Conservation (phyloP, 345 rosid species). For the Cardiospermum halicacabum region DNA sequence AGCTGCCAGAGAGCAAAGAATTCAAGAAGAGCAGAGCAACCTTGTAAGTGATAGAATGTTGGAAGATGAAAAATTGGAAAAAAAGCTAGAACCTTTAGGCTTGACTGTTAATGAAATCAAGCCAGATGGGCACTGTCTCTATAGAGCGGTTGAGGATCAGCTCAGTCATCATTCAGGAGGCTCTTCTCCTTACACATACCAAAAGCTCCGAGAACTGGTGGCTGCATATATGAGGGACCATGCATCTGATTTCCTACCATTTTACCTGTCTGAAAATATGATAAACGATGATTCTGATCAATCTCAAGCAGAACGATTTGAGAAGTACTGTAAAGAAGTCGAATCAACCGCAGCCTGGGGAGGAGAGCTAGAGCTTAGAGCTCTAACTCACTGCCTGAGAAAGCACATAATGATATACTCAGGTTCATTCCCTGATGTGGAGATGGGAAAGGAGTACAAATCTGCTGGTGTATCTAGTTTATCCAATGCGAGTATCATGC, state of each 20-base stretch:
- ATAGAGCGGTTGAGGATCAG: constrained; percentile 89
- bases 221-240: constrained; percentile 79
- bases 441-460: constrained; percentile 68
- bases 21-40: constrained; percentile 82
- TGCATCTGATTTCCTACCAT: constrained; percentile 49
- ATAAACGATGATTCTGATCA: constrained; percentile 25
- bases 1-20: constrained; percentile 83
- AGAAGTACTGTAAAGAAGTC: constrained; percentile 54
- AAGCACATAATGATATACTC: constrained; percentile 53
- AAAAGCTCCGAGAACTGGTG: constrained; percentile 68
- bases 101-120: constrained; percentile 66
- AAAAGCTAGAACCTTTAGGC: constrained; percentile 62
- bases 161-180: constrained; percentile 55
- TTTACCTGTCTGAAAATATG: constrained; percentile 44
- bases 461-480: constrained; percentile 20
- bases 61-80: constrained; percentile 54
- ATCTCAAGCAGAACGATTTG: constrained; percentile 41
- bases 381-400: constrained; percentile 52
- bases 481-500: constrained; percentile 23
- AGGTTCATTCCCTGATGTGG: constrained; percentile 67
- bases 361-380: constrained; percentile 62
- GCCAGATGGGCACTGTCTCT: constrained; percentile 93
- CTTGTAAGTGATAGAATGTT: constrained; percentile 63
- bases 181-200: constrained; percentile 58
- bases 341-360: constrained; percentile 74